Evolutionary conservation across 495 filamentous ascomycete species (phyloP).

Genomic region (Penicillium bialowiezense): DNA sequence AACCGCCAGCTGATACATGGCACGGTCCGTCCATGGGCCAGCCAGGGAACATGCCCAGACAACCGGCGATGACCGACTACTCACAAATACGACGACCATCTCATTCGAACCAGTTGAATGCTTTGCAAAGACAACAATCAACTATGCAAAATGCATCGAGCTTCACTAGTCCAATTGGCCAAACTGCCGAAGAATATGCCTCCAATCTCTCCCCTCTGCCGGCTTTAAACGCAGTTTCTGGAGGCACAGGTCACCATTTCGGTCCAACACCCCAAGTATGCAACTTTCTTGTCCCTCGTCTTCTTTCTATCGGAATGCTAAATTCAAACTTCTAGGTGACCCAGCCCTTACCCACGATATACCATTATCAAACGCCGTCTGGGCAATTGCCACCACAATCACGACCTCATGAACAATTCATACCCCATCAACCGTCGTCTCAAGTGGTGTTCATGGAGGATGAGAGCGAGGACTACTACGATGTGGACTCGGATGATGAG

Average conservation of each 20-base stretch:
- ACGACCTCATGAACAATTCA: conserved; percentile 11
- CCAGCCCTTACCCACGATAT: conserved; percentile 5
- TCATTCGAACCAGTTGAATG: neutral
- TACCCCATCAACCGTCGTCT: conserved; percentile 4
- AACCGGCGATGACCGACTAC: conserved; percentile 3
- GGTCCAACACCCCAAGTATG: neutral
- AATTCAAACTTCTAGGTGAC: neutral
- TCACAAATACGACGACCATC: conserved; percentile 10
- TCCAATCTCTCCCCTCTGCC: neutral
- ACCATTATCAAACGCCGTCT: conserved; percentile 12
- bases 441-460: conserved; percentile 41
- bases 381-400: conserved; percentile 6
- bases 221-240: neutral
- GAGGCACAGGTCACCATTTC: neutral
- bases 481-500: conserved; percentile 70
- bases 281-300: neutral
- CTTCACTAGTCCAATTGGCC: conserved; percentile 2
- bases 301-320: neutral
- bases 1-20: conserved; percentile 11
- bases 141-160: conserved; percentile 5
- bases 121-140: neutral
- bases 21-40: neutral
- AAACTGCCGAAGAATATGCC: conserved; percentile 4
- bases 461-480: conserved; percentile 57
- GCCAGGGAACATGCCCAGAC: neutral